Conservation (phyloP, 768 basidiomycete genomes). For the Lepiota subincarnata region DNA sequence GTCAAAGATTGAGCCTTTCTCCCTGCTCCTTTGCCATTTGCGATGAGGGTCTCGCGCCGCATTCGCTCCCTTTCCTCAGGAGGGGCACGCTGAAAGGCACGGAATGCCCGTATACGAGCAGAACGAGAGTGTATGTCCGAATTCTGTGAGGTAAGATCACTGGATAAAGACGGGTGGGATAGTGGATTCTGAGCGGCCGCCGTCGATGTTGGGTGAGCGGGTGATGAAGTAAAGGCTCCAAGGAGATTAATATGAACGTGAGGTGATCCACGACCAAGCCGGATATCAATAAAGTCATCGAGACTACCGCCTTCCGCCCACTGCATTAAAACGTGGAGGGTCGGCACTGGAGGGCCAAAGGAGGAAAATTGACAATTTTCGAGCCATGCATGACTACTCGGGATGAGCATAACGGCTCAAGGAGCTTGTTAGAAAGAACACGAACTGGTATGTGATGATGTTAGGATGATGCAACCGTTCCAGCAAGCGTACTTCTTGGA, state of each 20-base stretch:
- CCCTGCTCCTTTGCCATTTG: constrained; percentile 14
- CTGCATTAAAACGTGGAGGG: constrained; percentile 88
- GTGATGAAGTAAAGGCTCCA: constrained; percentile 20
- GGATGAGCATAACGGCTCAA: constrained; percentile 2
- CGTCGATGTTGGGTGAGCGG: constrained; percentile 19
- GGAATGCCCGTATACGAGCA: constrained; percentile 73
- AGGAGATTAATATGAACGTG: constrained; percentile 44
- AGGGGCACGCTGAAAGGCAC: constrained; percentile 60
- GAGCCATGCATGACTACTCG: constrained; percentile 76
- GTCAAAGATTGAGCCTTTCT: constrained; percentile 39
- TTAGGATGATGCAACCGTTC: constrained; percentile 88
- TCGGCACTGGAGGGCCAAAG: constrained; percentile 85
- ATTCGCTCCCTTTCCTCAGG: constrained; percentile 62
- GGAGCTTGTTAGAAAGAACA: not conserved
- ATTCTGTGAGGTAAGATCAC: constrained; percentile 6
- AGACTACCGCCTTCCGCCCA: constrained; percentile 89
- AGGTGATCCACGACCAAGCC: constrained; percentile 58
- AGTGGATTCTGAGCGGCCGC: constrained; percentile 17
- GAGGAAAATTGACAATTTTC: constrained; percentile 82
- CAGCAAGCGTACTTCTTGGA: constrained; percentile 82
- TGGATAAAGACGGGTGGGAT: constrained; percentile 13
- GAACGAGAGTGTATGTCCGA: constrained; percentile 46
- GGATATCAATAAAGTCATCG: constrained; percentile 82
- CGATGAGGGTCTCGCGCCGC: constrained; percentile 45
- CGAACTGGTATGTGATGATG: constrained; percentile 86